Conservation (phyloP, 2,329 filamentous ascomycete genomes). For the Colletotrichum falcatum region DNA sequence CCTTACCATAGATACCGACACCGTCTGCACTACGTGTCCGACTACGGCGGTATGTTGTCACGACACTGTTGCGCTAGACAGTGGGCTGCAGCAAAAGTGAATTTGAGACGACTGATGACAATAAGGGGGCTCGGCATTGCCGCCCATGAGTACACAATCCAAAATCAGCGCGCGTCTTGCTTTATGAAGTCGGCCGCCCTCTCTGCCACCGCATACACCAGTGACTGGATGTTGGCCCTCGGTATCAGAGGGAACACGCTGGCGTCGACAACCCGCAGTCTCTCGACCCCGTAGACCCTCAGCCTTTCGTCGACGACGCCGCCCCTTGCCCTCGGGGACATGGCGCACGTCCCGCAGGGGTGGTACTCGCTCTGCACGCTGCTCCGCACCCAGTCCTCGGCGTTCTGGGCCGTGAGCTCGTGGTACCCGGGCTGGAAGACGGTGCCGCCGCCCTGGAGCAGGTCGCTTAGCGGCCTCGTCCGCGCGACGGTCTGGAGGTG, state of each 20-base stretch:
- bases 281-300: slow-evolving; percentile 47
- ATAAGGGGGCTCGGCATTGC: not conserved
- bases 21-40: not conserved
- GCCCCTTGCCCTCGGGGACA: slow-evolving; percentile 39
- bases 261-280: slow-evolving; percentile 47
- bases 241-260: slow-evolving; percentile 49
- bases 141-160: too few relatives aligned
- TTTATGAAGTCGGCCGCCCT: slow-evolving; percentile 42
- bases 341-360: slow-evolving; percentile 35
- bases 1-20: not conserved
- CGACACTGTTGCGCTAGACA: not conserved
- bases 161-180: not conserved
- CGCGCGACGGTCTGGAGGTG: slow-evolving; percentile 26
- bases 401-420: slow-evolving; percentile 21
- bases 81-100: not conserved
- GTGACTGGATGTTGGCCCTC: slow-evolving; percentile 49
- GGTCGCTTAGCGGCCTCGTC: slow-evolving; percentile 27
- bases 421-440: slow-evolving; percentile 32
- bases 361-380: slow-evolving; percentile 39
- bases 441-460: slow-evolving; percentile 26
- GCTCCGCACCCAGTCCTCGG: slow-evolving; percentile 24
- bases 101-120: too few relatives aligned
- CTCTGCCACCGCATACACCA: slow-evolving; percentile 53
- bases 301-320: slow-evolving; percentile 50
- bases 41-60: not conserved